Base-by-base conservation (phyloP, 2,329 filamentous ascomycete genomes). In the Lecanoromycetidae sp. region DNA sequence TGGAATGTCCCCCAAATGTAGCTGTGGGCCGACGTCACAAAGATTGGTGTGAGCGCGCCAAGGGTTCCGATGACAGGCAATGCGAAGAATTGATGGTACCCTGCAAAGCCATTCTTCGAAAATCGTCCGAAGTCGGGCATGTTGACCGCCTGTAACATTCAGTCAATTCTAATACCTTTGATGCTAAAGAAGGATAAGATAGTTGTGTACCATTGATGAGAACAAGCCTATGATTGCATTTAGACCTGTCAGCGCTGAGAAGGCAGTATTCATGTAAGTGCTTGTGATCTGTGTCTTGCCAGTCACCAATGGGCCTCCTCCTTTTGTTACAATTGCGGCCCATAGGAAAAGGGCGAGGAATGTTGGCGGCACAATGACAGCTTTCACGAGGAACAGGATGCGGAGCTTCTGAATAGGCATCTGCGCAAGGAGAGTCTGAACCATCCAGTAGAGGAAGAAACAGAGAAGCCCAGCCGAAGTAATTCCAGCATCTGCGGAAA, bases 361-460 rank as follows among this genome's bases (percentile, higher is more conserved):
- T 2, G 66, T 68, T 20, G 66, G 66, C 4, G 66, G 65, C 5
- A 69, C 67, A 33, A 67, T 48, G 22, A 66, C 56, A 12, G 63
- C 65, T 52, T 71, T 71, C 48, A 68, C 58, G 53, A 66, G 61
- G 52, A 70, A 69, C 4, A 70, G 57, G 30, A 68, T 60, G 13
- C 67, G 61, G 38, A 70, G 56, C 46, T 69, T 69, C 27, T 65
- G 58, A 37, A 68, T 68, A 6, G 66, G 66, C 61, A 69, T 69
- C 6, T 66, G 50, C 23, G 62, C 60, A 5, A 72, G 59, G 1
- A 60, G 59, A 6, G 68, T 66, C 13, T 72, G 72, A 17, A 70
- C 55, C 25, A 68, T 62, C 64, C 71, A 75, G 57, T 75, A 75
- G 34, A 75, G 57, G 44, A 74, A 67, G 51, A 73, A 69, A 49